Evolutionary conservation across 345 rosid species (phyloP).

Genomic region (Toxicodendron radicans): DNA sequence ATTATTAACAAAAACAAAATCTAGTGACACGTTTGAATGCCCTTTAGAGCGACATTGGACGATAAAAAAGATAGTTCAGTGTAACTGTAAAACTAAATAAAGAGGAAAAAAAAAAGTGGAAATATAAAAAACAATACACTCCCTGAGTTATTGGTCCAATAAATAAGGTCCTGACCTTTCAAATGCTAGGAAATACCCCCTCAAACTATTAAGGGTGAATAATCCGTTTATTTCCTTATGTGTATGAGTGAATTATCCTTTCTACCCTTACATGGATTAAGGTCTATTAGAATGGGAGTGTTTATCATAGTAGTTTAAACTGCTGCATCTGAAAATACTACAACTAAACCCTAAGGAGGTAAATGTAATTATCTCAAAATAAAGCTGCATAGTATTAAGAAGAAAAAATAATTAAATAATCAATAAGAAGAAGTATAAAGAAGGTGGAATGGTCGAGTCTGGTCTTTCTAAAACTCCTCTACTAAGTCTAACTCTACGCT

Average conservation of each 20-base stretch:
- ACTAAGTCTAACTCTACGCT: slow-evolving; percentile 16
- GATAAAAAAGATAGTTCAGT: slow-evolving; percentile 35
- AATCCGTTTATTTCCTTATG: too few species aligned
- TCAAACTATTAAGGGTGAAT: too few species aligned
- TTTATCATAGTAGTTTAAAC: too few species aligned
- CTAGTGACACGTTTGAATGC: slow-evolving; percentile 19
- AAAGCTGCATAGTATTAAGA: slow-evolving; percentile 22
- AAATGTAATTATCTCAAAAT: too few species aligned
- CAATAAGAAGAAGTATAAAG: slow-evolving; percentile 42
- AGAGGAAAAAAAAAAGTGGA: slow-evolving; percentile 33
- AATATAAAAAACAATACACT: slow-evolving; percentile 25
- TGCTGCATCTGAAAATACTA: too few species aligned
- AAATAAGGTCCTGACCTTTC: too few species aligned
- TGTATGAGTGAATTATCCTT: too few species aligned
- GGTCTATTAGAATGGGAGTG: too few species aligned
- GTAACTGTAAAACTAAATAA: slow-evolving; percentile 24
- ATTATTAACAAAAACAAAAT: slow-evolving; percentile 24
- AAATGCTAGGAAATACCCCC: too few species aligned
- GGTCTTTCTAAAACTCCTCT: slow-evolving; percentile 37
- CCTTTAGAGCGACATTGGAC: slow-evolving; percentile 29
- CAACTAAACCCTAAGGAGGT: too few species aligned
- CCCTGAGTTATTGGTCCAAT: too few species aligned
- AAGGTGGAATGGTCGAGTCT: slow-evolving; percentile 33
- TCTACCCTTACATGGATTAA: too few species aligned
- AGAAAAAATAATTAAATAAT: not conserved